Evolutionary conservation across 257 asterid species (phyloP), one percentile per base, ranked within the genome.

Genomic region (Solanum chilense): DNA sequence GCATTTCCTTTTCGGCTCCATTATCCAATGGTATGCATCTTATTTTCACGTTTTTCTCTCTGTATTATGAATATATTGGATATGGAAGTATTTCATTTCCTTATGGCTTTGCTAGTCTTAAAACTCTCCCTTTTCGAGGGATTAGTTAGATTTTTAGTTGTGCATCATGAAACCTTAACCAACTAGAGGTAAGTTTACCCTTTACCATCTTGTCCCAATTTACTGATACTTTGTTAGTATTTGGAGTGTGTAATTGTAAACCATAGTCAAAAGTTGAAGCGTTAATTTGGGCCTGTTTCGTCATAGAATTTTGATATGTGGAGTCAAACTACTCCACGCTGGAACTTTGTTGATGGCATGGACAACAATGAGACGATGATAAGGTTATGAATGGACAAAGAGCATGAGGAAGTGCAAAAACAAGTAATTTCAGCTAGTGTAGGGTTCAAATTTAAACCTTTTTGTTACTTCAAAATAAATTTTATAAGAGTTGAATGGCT

Each of bases 1-100:
- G 60, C 99, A 96, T 90, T 95, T 96, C 85, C 97, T 96, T 60
- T 96, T 96, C 86, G 98, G 98, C 84, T 95, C 98, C 37, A 93
- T 96, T 68, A 95, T 96, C 91, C 91, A 90, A 90, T 96, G 99
- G 99, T 96, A 93, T 64, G 96, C 60, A 85, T 45, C 62, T 66
- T 27, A 15, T 84, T 33, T 47, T 78, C 86, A 39, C 83, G n/a
- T 27, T 45, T 37, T 70, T 69, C 20, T 45, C 29, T 6, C 31
- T 12, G 7, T 4, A 29, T 18, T 49, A 11, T 29, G 18, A 20
- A 47, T 81, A 49, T 81, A 81, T 80, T 47, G 12, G 20, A 5
- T 9, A 18, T 80, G 1, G 39, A 47, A 80, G 44, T 80, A 27
- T 45, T 27, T 80, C 68, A 16, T 10, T 80, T 29, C 7, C 15